phyloP scores from a whole-genome alignment of 2,329 filamentous ascomycete genomes.

The Scedosporium apiospermum region DNA sequence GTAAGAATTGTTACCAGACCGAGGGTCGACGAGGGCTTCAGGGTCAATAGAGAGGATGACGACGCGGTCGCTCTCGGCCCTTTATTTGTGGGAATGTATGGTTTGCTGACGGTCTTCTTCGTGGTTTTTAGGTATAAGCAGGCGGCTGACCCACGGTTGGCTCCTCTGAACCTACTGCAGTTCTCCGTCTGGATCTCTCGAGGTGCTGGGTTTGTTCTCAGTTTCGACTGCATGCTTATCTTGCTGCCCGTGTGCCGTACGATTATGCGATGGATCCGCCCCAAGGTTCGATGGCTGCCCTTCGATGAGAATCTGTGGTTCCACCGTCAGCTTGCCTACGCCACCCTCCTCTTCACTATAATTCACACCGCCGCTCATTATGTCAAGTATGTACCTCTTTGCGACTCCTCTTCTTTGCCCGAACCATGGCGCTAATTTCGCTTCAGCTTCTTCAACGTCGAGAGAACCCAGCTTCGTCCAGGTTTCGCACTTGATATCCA shows the following conservation, averaged over 20 bases:
- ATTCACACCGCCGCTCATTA: conserved; percentile 78
- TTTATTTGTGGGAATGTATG: not conserved
- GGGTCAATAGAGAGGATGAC: too few species aligned
- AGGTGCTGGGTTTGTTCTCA: conserved; percentile 80
- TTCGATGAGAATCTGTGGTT: conserved; percentile 98
- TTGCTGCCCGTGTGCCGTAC: conserved; percentile 92
- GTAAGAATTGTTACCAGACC: conserved; percentile 39
- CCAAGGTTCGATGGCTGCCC: conserved; percentile 79
- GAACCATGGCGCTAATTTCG: conserved; percentile 13
- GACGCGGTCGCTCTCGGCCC: not conserved
- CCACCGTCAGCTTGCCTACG: conserved; percentile 87
- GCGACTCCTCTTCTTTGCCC: not conserved
- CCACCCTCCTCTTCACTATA: conserved; percentile 72
- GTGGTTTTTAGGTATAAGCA: conserved; percentile 62
- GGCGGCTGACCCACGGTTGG: conserved; percentile 54
- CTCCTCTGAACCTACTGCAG: conserved; percentile 67
- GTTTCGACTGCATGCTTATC: conserved; percentile 78
- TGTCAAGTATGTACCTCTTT: conserved; percentile 61
- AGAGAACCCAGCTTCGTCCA: conserved; percentile 71
- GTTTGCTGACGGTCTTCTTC: not conserved
- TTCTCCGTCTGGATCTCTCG: conserved; percentile 96
- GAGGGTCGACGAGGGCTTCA: not conserved
- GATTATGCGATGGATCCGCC: conserved; percentile 71
- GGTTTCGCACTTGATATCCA: conserved; percentile 82
- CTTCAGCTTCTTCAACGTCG: conserved; percentile 87